These are phyloP conservation scores for Gynostemma pentaphyllum DNA, from an alignment of 306 rosid genomes.

Conservation along the genomic window DNA sequence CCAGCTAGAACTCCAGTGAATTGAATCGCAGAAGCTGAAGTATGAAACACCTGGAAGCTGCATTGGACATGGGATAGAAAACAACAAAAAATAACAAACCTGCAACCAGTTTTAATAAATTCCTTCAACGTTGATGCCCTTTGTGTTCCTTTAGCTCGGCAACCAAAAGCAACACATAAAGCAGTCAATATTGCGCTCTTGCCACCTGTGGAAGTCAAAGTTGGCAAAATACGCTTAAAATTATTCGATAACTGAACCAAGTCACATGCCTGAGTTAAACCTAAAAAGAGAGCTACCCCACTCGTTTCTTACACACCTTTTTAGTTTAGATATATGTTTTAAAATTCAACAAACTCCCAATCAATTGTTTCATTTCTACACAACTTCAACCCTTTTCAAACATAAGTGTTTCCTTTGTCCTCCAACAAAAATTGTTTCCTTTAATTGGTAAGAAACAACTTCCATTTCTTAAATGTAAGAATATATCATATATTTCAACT, in stretches of 20 bases:
- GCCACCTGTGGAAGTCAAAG: slow-evolving; percentile 50
- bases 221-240: neutral
- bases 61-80: neutral
- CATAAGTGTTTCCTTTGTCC: no score
- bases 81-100: slow-evolving; percentile 28
- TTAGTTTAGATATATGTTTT: no score
- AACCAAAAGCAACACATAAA: slow-evolving; percentile 79
- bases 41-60: neutral
- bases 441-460: no score
- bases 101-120: slow-evolving; percentile 71
- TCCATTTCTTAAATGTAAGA: no score
- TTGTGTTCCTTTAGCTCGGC: slow-evolving; percentile 86
- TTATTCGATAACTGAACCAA: neutral
- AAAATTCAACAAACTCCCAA: no score
- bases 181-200: slow-evolving; percentile 90
- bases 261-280: neutral
- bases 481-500: no score
- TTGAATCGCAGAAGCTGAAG: neutral
- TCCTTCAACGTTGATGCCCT: slow-evolving; percentile 71
- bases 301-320: no score
- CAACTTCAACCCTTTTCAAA: no score
- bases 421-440: no score
- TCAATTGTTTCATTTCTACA: no score
- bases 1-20: neutral
- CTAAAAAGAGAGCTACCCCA: neutral